A percentile compares a stretch with the other conserved stretches of the same genome.
These are phyloP conservation scores for Crithidia brevicula DNA, from an alignment of 208 protist genomes.

Conservation along the genomic window DNA sequence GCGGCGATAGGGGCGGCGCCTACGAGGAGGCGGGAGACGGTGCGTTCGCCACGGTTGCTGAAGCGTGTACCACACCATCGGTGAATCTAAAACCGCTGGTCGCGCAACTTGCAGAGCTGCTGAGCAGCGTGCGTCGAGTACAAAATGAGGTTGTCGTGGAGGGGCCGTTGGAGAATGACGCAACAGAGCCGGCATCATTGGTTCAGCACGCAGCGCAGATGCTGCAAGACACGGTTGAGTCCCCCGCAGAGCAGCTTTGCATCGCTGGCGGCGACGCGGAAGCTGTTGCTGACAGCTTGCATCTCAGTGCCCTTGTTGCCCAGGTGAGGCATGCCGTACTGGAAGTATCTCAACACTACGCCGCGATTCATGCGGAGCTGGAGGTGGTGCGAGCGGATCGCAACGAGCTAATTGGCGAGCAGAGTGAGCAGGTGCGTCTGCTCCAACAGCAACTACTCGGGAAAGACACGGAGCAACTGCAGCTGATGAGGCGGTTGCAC, in stretches of 20 bases:
- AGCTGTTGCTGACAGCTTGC: too few species aligned
- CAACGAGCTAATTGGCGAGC: slow-evolving; percentile 68
- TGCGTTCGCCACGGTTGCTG: not conserved
- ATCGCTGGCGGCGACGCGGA: too few species aligned
- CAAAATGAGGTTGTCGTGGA: not conserved
- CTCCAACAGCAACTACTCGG: slow-evolving; percentile 51
- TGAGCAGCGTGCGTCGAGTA: slow-evolving; percentile 1
- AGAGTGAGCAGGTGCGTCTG: slow-evolving; percentile 47
- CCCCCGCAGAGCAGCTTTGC: slow-evolving; percentile 2
- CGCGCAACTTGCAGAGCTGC: slow-evolving; percentile 5
- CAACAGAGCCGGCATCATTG: too few species aligned
- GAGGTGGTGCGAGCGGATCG: slow-evolving; percentile 70
- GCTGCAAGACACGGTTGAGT: not conserved
- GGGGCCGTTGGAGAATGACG: too few species aligned
- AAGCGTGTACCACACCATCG: not conserved
- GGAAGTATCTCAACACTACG: slow-evolving; percentile 19
- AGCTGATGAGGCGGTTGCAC: slow-evolving; percentile 24
- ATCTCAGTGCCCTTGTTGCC: too few species aligned
- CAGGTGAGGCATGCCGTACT: slow-evolving; percentile 1
- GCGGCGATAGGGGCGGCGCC: not conserved
- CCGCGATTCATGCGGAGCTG: slow-evolving; percentile 56
- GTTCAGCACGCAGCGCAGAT: too few species aligned
- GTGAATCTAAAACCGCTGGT: slow-evolving; percentile 8
- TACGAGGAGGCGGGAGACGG: not conserved
- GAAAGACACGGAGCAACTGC: slow-evolving; percentile 34